A percentile compares a stretch with the other conserved stretches of the same genome.
Conservation (phyloP, 1,284 basidiomycete genomes). For the Sporisorium iseilematis-ciliati region DNA sequence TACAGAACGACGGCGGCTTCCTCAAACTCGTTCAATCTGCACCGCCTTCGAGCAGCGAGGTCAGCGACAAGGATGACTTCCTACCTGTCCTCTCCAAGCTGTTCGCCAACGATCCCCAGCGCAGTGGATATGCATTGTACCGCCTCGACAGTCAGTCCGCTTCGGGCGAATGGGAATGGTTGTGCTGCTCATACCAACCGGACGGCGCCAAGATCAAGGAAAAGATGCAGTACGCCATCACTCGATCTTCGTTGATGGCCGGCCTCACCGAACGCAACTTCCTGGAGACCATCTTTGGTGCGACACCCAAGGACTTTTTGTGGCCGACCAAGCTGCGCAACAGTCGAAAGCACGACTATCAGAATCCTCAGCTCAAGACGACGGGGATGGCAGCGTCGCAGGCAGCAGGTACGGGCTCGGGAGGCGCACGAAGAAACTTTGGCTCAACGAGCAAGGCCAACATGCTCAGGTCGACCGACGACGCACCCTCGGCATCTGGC, state of each 20-base stretch:
- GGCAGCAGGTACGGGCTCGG: conserved; percentile 59
- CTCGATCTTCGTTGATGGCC: conserved; percentile 54
- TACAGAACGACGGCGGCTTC: conserved; percentile 54
- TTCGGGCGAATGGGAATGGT: conserved; percentile 63
- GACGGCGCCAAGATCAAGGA: conserved; percentile 63
- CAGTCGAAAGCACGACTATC: conserved; percentile 63
- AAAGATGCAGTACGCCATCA: conserved; percentile 64
- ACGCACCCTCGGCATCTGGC: not conserved
- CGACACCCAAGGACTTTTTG: conserved; percentile 51
- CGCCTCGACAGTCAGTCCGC: conserved; percentile 59
- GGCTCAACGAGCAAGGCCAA: conserved; percentile 44
- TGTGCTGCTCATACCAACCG: conserved; percentile 61
- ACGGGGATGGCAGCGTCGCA: conserved; percentile 52
- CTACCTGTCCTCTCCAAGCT: conserved; percentile 43
- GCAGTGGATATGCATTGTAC: conserved; percentile 60
- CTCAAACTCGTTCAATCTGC: conserved; percentile 43
- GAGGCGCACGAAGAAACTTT: conserved; percentile 59
- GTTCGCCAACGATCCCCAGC: conserved; percentile 54
- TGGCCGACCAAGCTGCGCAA: conserved; percentile 62
- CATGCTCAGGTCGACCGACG: conserved; percentile 16
- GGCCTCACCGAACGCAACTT: conserved; percentile 59
- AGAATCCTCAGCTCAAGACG: conserved; percentile 62
- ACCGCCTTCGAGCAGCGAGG: conserved; percentile 25
- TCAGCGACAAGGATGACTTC: conserved; percentile 57
- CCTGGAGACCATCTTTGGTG: conserved; percentile 61